phyloP scores from a whole-genome alignment of 2,329 filamentous ascomycete genomes.

The Cladophialophora bantiana region DNA sequence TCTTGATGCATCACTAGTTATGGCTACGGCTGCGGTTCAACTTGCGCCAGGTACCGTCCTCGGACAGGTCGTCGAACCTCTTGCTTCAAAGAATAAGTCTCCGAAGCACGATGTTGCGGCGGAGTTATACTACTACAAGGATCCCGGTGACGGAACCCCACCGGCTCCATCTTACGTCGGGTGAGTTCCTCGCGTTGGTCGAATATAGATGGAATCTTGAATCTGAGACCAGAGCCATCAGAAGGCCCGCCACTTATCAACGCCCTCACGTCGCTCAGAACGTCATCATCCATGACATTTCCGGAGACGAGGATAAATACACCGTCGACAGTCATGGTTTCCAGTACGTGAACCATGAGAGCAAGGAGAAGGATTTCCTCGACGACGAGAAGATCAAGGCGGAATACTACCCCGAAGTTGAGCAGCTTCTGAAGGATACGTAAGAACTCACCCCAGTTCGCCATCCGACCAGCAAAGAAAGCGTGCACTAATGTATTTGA shows the following conservation, averaged over 20 bases:
- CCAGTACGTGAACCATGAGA: conserved; percentile 46
- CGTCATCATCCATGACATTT: conserved; percentile 50
- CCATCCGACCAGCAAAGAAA: neutral
- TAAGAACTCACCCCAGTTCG: conserved; percentile 31
- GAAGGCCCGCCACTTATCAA: conserved; percentile 35
- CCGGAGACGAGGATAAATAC: conserved; percentile 52
- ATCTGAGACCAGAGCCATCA: neutral
- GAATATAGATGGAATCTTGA: neutral
- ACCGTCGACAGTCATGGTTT: conserved; percentile 51
- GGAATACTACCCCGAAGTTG: conserved; percentile 45
- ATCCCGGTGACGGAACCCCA: conserved; percentile 35
- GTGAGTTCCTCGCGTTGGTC: conserved; percentile 3
- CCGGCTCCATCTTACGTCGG: conserved; percentile 35
- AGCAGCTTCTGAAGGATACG: conserved; percentile 44
- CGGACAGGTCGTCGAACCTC: conserved; percentile 23
- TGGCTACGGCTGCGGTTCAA: conserved; percentile 32
- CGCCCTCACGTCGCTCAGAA: conserved; percentile 30
- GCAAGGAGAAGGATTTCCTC: conserved; percentile 44
- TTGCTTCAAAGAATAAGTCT: conserved; percentile 4
- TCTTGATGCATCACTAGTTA: neutral
- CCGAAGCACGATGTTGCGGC: conserved; percentile 27
- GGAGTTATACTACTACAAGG: conserved; percentile 38
- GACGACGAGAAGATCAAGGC: conserved; percentile 46
- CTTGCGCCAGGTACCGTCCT: conserved; percentile 14
- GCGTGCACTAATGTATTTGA: neutral